phyloP scores from a whole-genome alignment of 2,329 filamentous ascomycete species.

The Exophiala xenobiotica region DNA sequence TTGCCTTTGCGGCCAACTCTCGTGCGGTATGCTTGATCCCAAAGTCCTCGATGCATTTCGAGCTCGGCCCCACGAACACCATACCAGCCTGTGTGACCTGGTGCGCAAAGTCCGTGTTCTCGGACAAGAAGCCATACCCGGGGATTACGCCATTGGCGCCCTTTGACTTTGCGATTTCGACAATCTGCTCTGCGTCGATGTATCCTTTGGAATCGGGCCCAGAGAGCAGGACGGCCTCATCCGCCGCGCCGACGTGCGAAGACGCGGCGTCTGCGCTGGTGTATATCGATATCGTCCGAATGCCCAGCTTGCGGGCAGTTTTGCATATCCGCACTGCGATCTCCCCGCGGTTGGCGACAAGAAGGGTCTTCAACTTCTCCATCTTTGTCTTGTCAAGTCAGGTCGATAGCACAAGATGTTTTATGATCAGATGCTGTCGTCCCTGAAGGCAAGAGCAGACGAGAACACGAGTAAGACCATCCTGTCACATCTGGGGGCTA shows the following conservation, averaged over 20 bases:
- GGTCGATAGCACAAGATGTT: too few species aligned
- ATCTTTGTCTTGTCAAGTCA: too few species aligned
- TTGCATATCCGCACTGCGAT: constrained; percentile 56
- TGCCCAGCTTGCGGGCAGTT: constrained; percentile 45
- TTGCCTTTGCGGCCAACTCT: constrained; percentile 52
- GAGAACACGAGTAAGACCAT: too few species aligned
- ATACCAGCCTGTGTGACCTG: constrained; percentile 55
- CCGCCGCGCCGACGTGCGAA: constrained; percentile 54
- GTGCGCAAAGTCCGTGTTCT: constrained; percentile 62
- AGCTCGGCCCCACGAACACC: constrained; percentile 59
- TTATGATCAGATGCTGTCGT: background rate
- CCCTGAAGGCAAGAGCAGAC: too few species aligned
- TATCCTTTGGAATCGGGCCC: constrained; percentile 52
- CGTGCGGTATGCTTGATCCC: constrained; percentile 61
- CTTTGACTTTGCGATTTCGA: constrained; percentile 53
- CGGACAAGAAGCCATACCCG: constrained; percentile 66
- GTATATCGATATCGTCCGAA: constrained; percentile 59
- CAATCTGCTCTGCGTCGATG: constrained; percentile 37
- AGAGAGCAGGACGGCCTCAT: constrained; percentile 52
- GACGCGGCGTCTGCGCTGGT: constrained; percentile 57
- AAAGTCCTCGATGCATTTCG: constrained; percentile 55
- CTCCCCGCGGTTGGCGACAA: constrained; percentile 62
- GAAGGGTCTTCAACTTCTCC: constrained; percentile 48
- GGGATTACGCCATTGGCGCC: constrained; percentile 61
- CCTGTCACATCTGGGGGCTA: too few species aligned